Percentiles rank a stretch among this genome's conserved stretches.
phyloP scores from a whole-genome alignment of 495 filamentous ascomycete species.

The Daldinia vernicosa region DNA sequence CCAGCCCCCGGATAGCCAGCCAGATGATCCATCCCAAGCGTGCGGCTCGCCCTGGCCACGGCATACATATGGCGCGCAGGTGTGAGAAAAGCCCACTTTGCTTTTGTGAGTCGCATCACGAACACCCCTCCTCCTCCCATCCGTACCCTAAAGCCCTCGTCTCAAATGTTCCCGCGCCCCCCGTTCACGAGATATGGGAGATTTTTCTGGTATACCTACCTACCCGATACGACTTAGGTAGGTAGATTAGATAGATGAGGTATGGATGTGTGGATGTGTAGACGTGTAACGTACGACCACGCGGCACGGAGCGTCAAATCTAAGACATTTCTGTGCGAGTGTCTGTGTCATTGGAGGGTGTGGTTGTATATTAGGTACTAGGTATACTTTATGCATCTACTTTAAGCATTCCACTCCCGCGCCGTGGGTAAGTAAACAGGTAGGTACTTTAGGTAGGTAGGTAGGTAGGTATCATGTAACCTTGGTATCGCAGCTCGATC shows the following conservation, averaged over 20 bases:
- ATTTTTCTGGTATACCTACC: too few species aligned
- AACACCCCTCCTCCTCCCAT: too few species aligned
- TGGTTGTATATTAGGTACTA: constrained; percentile 4
- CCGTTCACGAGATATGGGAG: too few species aligned
- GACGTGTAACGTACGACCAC: neutral
- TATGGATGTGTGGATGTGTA: neutral
- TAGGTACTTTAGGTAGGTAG: neutral
- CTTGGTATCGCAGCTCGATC: neutral
- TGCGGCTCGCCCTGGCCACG: neutral
- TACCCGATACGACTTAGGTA: neutral
- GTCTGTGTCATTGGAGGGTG: neutral
- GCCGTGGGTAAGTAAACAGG: neutral
- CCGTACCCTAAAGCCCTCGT: too few species aligned
- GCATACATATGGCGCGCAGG: neutral
- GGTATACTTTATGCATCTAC: too few species aligned
- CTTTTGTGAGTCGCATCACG: neutral
- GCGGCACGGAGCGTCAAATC: constrained; percentile 9
- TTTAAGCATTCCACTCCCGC: neutral
- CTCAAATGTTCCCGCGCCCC: too few species aligned
- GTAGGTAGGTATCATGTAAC: neutral
- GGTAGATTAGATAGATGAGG: neutral
- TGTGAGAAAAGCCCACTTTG: neutral
- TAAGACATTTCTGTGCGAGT: constrained; percentile 3
- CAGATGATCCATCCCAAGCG: neutral
- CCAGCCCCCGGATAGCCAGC: neutral